Percentiles rank a stretch among this genome's conserved stretches.
These are phyloP conservation scores for Mycena venus DNA, from an alignment of 768 basidiomycete species.

Conservation along the genomic window DNA sequence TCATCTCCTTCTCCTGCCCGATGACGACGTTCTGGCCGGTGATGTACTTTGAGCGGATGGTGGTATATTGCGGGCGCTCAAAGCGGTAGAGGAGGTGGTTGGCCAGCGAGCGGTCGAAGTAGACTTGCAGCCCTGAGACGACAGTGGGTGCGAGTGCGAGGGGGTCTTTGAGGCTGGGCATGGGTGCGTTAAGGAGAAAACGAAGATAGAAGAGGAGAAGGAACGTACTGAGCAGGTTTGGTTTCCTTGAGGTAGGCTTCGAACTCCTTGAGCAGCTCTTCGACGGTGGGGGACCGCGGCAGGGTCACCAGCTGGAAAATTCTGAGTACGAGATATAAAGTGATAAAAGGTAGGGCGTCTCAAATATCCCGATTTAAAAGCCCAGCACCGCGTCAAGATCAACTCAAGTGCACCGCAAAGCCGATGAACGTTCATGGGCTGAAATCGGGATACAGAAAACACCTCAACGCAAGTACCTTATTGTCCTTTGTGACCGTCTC, in stretches of 20 bases:
- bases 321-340: background rate
- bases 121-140: conserved; percentile 85
- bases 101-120: conserved; percentile 94
- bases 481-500: conserved; percentile 96
- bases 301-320: conserved; percentile 82
- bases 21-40: conserved; percentile 80
- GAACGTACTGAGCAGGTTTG: conserved; percentile 63
- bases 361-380: background rate
- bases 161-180: conserved; percentile 74
- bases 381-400: no score
- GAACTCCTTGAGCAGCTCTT: conserved; percentile 84
- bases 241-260: conserved; percentile 69
- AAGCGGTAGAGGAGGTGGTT: conserved; percentile 94
- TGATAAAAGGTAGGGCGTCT: background rate
- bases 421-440: no score
- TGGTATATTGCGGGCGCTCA: conserved; percentile 93
- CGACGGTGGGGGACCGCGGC: conserved; percentile 84
- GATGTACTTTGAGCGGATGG: conserved; percentile 78
- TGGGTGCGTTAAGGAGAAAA: background rate
- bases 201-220: background rate
- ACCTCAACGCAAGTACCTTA: conserved; percentile 66
- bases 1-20: conserved; percentile 87
- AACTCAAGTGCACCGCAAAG: no score
- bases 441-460: background rate
- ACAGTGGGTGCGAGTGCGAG: conserved; percentile 82